Percentiles rank a stretch among this genome's conserved stretches.
These are phyloP conservation scores for Thraustotheca clavata DNA, from an alignment of 352 stramenopile species.

Conservation along the genomic window DNA sequence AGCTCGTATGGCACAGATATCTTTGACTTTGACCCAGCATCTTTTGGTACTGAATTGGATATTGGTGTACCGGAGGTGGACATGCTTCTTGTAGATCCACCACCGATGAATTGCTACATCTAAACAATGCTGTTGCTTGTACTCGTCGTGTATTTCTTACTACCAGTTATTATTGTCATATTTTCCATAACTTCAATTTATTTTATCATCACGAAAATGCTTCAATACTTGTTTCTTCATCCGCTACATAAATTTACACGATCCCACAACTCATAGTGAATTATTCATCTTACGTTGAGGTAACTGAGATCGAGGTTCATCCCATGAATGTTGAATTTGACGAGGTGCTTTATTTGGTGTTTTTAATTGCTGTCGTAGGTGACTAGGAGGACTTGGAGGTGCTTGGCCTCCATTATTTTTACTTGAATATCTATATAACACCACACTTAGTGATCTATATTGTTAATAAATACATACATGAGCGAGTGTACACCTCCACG, in stretches of 20 bases:
- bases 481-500: not conserved
- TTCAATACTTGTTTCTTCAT: slow-evolving; percentile 15
- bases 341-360: not conserved
- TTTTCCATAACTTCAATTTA: slow-evolving; percentile 1
- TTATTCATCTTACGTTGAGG: not conserved
- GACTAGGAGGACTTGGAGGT: not conserved
- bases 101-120: not conserved
- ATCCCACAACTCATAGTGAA: not conserved
- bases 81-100: too few species aligned
- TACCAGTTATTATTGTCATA: slow-evolving; percentile 8
- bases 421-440: too few species aligned
- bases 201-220: not conserved
- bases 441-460: too few species aligned
- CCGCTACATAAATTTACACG: not conserved
- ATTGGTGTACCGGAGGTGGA: not conserved
- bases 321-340: not conserved
- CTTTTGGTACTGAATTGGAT: not conserved
- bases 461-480: not conserved
- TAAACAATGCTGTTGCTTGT: not conserved
- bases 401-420: too few species aligned
- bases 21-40: not conserved
- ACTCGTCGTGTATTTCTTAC: not conserved
- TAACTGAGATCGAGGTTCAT: not conserved
- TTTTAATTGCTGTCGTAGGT: not conserved
- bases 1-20: too few species aligned